Conservation (phyloP, 768 basidiomycete genomes). For the Cystobasidium onofrii region DNA sequence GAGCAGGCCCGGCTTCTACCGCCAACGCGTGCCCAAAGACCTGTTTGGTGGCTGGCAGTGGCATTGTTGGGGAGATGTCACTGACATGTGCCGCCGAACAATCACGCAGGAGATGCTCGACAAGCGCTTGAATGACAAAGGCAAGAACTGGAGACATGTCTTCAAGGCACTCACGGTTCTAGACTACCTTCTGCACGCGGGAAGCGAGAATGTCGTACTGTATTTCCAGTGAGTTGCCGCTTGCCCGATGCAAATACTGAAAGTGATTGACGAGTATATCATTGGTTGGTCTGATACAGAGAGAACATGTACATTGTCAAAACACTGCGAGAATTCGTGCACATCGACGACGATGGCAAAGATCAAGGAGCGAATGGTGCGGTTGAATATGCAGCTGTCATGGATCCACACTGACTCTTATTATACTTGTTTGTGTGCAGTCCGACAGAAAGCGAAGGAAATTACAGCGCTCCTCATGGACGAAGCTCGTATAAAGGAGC, state of each 20-base stretch:
- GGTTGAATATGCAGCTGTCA: neutral
- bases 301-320: conserved; percentile 98
- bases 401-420: neutral
- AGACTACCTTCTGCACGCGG: conserved; percentile 91
- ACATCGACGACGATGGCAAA: conserved; percentile 85
- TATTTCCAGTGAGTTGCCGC: conserved; percentile 57
- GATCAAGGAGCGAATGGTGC: conserved; percentile 85
- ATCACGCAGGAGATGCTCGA: conserved; percentile 75
- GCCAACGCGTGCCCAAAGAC: no score
- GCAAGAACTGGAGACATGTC: conserved; percentile 99
- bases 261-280: neutral
- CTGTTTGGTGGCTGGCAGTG: no score
- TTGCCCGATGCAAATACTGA: neutral
- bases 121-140: conserved; percentile 89
- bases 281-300: conserved; percentile 43
- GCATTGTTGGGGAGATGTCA: no score
- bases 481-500: conserved; percentile 71
- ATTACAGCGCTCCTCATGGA: conserved; percentile 90
- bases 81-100: neutral
- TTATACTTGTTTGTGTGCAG: conserved; percentile 43
- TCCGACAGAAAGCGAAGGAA: conserved; percentile 93
- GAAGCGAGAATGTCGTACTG: conserved; percentile 95
- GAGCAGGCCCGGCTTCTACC: no score
- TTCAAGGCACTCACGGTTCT: conserved; percentile 95
- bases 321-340: conserved; percentile 97